These are phyloP conservation scores for Ottelia alismoides DNA, from an alignment of 106 monocot genomes.

Conservation along the genomic window DNA sequence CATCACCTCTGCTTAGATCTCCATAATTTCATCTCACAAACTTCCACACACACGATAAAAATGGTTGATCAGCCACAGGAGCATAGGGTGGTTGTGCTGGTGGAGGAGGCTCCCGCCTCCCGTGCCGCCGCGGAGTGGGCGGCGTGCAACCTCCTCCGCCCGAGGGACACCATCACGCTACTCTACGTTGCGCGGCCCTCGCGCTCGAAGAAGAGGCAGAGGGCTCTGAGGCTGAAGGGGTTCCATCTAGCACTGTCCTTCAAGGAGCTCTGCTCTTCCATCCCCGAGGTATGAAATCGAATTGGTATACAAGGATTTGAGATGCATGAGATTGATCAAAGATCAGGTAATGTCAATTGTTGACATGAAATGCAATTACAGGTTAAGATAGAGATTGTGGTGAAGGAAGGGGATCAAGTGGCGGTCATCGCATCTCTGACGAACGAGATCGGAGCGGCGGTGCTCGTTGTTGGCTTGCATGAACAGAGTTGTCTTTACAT, in stretches of 20 bases:
- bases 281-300: constrained; percentile 92
- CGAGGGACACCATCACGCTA: constrained; percentile 54
- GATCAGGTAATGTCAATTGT: no score
- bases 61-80: constrained; percentile 6
- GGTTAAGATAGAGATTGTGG: constrained; percentile 92
- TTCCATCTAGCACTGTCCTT: constrained; percentile 94
- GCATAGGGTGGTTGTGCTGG: constrained; percentile 85
- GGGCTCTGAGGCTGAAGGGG: constrained; percentile 49
- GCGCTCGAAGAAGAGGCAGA: constrained; percentile 45
- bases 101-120: constrained; percentile 60
- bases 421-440: constrained; percentile 37
- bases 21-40: no score
- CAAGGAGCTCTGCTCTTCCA: constrained; percentile 65
- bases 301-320: no score
- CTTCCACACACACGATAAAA: no score
- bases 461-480: constrained; percentile 80
- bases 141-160: constrained; percentile 50
- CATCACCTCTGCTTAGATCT: no score
- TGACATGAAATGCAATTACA: constrained; percentile 16
- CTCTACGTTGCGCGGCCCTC: constrained; percentile 54
- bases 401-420: constrained; percentile 69
- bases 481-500: constrained; percentile 76
- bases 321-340: no score
- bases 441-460: constrained; percentile 45
- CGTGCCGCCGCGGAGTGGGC: constrained; percentile 67